phyloP scores from a whole-genome alignment of 108 stramenopile species.

The Cylindrotheca closterium region DNA sequence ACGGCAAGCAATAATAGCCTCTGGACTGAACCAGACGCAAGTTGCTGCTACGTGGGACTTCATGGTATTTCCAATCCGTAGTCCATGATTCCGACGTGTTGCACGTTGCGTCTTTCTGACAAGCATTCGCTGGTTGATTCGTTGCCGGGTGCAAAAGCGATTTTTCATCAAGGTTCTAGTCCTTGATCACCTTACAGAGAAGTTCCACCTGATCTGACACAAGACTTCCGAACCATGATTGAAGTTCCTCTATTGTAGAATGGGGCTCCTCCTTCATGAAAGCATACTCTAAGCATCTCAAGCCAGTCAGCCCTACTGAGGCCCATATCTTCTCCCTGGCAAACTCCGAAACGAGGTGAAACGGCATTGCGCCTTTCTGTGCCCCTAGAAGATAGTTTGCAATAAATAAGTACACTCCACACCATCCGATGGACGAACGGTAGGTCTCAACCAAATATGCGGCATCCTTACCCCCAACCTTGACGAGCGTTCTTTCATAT shows the following conservation, averaged over 20 bases:
- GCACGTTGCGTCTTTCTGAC: not conserved
- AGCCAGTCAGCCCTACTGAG: not conserved
- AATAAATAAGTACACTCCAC: constrained; percentile 20
- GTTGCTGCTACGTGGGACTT: constrained; percentile 89
- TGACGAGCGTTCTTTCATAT: constrained; percentile 2
- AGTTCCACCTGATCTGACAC: not conserved
- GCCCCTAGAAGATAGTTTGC: constrained; percentile 17
- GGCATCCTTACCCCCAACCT: not conserved
- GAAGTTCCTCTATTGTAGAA: not conserved
- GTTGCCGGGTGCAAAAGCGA: not conserved
- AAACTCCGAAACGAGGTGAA: constrained; percentile 3
- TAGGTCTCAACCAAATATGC: constrained; percentile 12
- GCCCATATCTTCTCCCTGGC: no score
- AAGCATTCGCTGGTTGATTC: not conserved
- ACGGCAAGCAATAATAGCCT: constrained; percentile 71
- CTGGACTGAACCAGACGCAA: constrained; percentile 47
- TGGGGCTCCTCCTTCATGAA: not conserved
- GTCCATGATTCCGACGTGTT: not conserved
- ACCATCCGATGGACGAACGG: constrained; percentile 7
- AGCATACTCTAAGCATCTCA: not conserved
- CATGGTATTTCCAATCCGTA: constrained; percentile 63
- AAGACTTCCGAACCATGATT: not conserved
- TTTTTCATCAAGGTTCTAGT: not conserved
- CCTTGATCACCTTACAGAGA: not conserved
- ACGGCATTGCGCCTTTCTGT: constrained; percentile 9